phyloP scores from a whole-genome alignment of 2,329 filamentous ascomycete genomes.

The Colletotrichum tabaci region DNA sequence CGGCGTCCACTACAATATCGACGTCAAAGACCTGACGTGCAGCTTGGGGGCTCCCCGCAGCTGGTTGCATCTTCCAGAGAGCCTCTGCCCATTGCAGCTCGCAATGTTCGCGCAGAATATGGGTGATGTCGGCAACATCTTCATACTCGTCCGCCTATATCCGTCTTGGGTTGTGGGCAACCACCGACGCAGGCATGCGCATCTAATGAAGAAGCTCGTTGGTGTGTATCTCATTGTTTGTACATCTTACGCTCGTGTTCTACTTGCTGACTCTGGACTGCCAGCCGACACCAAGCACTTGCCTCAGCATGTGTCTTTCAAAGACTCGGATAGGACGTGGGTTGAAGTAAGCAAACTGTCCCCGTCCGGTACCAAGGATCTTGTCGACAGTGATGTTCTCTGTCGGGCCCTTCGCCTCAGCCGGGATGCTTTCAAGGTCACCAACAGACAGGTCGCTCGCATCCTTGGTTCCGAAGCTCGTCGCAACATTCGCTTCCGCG shows the following conservation, averaged over 20 bases:
- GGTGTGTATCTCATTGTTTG: no score
- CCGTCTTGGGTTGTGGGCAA: no score
- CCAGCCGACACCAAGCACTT: neutral
- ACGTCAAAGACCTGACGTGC: neutral
- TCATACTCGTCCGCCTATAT: slow-evolving; percentile 1
- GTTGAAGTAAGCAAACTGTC: neutral
- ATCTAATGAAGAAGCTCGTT: neutral
- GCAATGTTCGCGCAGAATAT: neutral
- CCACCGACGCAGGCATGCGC: neutral
- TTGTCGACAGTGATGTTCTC: neutral
- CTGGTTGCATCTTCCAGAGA: no score
- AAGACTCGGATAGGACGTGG: neutral
- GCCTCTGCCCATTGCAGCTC: neutral
- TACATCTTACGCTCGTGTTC: no score
- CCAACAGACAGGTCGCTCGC: no score
- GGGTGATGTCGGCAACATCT: neutral
- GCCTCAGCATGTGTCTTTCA: neutral
- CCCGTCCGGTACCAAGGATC: neutral
- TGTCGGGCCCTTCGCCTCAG: fast-evolving
- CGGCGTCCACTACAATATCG: neutral
- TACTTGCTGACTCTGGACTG: neutral
- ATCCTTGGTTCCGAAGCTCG: neutral
- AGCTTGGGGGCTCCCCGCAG: no score
- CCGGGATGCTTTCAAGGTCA: fast-evolving
- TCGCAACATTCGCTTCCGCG: neutral